Evolutionary conservation across 2,329 filamentous ascomycete genomes (phyloP), one percentile per base, ranked within the genome.

Genomic region (Teratosphaeria gauchensis): DNA sequence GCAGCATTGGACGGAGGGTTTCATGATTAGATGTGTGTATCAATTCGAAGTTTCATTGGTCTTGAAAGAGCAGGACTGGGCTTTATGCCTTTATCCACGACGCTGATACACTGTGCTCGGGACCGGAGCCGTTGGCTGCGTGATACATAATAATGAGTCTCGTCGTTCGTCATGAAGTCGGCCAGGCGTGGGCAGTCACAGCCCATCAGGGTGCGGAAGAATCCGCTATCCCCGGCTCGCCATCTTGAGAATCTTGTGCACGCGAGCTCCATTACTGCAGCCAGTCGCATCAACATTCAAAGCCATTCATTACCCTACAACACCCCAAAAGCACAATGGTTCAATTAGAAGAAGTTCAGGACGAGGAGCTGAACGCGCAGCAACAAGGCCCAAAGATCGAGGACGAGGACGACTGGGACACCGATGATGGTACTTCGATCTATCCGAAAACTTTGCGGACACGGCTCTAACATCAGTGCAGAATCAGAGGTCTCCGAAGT

Each of bases 281-380:
- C 42, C 42, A 2, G 42, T 48, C 42, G 42, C 42, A 48, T 24
- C 42, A 48, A n/a, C 42, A 6, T 48, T 12, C 2, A 19, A 7
- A 48, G n/a, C 2, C n/a, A 48, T 21, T 31, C 52, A 31, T 4
- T 35, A 28, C 24, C 38, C 24, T 21, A 16, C 33, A 28, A 56
- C 2, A 53, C 53, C 42, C 46, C 51, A 54, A 30, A 58, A 58
- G 59, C 77, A 86, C 76, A 69, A 96, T 97, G 92, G 92, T 97
- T 76, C 90, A 92, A 78, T 89, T 97, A 73, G 89, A 90, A 73
- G 92, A 97, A 81, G 92, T 97, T 72, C 87, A 95, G 74, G 92
- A 97, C 74, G 92, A 96, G 82, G 89, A 95, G 77, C 95, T 96
- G 81, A 82, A 87, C 77, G 80, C 84, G 74, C 78, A 82, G 68